A percentile compares a stretch with the other conserved stretches of the same genome.
phyloP scores from a whole-genome alignment of 177 flowering plant species.

The Vitis hybrid region DNA sequence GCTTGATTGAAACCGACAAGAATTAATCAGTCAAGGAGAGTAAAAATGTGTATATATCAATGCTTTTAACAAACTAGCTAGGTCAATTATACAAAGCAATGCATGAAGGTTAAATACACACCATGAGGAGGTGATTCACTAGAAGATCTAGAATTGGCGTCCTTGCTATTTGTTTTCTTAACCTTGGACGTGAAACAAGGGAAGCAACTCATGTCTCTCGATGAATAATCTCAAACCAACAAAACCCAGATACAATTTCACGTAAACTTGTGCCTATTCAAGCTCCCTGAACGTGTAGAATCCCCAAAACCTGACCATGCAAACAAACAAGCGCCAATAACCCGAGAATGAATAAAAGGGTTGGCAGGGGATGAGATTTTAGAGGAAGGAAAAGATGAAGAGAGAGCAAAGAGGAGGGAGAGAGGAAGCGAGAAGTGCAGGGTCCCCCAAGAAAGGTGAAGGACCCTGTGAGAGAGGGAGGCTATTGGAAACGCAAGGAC shows the following conservation, averaged over 20 bases:
- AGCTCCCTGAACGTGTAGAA: neutral
- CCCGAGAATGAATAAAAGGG: neutral
- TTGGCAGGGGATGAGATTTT: neutral
- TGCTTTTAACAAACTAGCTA: too few relatives aligned
- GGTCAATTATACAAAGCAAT: neutral
- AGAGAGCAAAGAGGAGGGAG: neutral
- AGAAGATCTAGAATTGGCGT: neutral
- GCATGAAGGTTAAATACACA: too few relatives aligned
- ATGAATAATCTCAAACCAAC: neutral
- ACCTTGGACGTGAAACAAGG: conserved; percentile 18
- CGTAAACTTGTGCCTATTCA: neutral
- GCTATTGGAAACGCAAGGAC: neutral
- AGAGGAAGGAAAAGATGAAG: neutral
- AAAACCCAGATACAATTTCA: neutral
- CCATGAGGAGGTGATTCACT: neutral
- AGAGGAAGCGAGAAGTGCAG: neutral
- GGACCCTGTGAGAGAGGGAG: conserved; percentile 14
- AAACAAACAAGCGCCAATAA: neutral
- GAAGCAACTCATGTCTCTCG: conserved; percentile 25
- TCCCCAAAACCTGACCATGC: neutral
- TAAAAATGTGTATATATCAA: too few relatives aligned
- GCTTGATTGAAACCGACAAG: too few relatives aligned
- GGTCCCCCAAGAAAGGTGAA: conserved; percentile 14
- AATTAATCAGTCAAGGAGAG: too few relatives aligned
- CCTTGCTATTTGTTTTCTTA: conserved; percentile 5